phyloP scores from a whole-genome alignment of 2,329 filamentous ascomycete species.

The Pseudopyricularia cyperi region DNA sequence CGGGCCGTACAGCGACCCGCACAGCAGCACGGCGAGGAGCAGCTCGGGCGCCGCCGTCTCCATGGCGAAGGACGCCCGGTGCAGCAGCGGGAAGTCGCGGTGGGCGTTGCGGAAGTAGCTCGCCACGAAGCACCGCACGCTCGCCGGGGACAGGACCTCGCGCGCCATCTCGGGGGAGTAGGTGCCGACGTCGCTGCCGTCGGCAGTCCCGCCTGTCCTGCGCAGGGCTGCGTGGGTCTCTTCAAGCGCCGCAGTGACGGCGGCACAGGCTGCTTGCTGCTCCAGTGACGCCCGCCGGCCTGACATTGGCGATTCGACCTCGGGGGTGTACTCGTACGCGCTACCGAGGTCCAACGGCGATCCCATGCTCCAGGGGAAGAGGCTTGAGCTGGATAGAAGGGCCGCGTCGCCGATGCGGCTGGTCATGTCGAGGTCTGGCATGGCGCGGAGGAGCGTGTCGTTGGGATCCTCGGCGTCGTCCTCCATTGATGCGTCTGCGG shows the following conservation, averaged over 20 bases:
- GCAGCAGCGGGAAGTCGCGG: constrained; percentile 14
- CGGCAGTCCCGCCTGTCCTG: constrained; percentile 7
- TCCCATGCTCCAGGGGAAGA: constrained; percentile 7
- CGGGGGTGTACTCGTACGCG: background rate
- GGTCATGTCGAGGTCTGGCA: background rate
- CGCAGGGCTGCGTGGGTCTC: constrained; percentile 6
- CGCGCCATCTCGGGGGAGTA: constrained; percentile 3
- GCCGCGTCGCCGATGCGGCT: background rate
- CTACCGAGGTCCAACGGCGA: background rate
- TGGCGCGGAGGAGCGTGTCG: background rate
- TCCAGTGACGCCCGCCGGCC: constrained; percentile 2
- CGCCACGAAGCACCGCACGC: constrained; percentile 8
- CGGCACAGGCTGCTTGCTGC: constrained; percentile 1
- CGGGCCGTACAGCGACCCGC: constrained; percentile 1
- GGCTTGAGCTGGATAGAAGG: background rate
- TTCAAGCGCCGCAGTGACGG: constrained; percentile 5
- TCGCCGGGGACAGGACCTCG: constrained; percentile 6
- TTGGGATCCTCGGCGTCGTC: background rate
- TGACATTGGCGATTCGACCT: background rate
- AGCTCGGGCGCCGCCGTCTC: constrained; percentile 3
- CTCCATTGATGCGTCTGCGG: background rate
- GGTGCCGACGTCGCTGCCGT: background rate
- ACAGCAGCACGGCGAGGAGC: background rate
- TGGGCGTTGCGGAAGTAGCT: constrained; percentile 15
- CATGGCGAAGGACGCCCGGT: constrained; percentile 12